These are phyloP conservation scores for Thermoascus crustaceus DNA, from an alignment of 2,329 filamentous ascomycete genomes.

Conservation along the genomic window DNA sequence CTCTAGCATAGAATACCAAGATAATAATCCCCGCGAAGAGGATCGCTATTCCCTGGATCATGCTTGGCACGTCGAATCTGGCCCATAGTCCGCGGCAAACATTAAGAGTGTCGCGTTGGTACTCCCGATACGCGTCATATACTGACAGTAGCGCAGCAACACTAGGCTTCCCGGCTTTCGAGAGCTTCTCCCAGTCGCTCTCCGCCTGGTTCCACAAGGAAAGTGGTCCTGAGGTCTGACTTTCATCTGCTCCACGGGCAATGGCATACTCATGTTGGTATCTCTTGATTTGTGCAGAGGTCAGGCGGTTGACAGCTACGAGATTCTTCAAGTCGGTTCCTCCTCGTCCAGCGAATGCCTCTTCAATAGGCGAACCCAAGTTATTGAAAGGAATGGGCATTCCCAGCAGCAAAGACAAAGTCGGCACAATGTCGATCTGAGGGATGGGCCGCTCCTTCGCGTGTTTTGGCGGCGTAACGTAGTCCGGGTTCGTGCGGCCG, in stretches of 20 bases:
- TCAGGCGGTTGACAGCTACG: constrained; percentile 65
- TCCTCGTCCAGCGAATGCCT: constrained; percentile 69
- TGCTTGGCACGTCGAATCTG: constrained; percentile 78
- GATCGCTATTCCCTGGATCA: constrained; percentile 69
- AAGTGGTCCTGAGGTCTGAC: constrained; percentile 47
- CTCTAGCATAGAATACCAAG: constrained; percentile 64
- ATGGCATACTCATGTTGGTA: constrained; percentile 79
- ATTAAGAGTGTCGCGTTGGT: constrained; percentile 68
- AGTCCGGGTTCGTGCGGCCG: constrained; percentile 61
- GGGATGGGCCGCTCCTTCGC: constrained; percentile 66
- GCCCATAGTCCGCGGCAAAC: constrained; percentile 85
- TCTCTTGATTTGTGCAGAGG: constrained; percentile 76
- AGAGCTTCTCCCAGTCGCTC: constrained; percentile 41
- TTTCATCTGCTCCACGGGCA: constrained; percentile 60
- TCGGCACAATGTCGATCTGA: constrained; percentile 95
- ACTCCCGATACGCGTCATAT: constrained; percentile 57
- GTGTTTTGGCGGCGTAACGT: constrained; percentile 49
- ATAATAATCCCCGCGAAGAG: constrained; percentile 60
- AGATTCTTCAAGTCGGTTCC: constrained; percentile 69
- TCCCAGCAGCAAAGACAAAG: constrained; percentile 76
- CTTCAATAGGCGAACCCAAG: constrained; percentile 83
- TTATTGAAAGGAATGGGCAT: constrained; percentile 96
- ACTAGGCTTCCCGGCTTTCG: constrained; percentile 32
- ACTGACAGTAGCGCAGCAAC: constrained; percentile 32
- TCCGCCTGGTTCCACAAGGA: constrained; percentile 55